Percentiles rank a stretch among this genome's conserved stretches.
Evolutionary conservation across 441 rosid genomes (phyloP).

Genomic region (Jatropha multifida): DNA sequence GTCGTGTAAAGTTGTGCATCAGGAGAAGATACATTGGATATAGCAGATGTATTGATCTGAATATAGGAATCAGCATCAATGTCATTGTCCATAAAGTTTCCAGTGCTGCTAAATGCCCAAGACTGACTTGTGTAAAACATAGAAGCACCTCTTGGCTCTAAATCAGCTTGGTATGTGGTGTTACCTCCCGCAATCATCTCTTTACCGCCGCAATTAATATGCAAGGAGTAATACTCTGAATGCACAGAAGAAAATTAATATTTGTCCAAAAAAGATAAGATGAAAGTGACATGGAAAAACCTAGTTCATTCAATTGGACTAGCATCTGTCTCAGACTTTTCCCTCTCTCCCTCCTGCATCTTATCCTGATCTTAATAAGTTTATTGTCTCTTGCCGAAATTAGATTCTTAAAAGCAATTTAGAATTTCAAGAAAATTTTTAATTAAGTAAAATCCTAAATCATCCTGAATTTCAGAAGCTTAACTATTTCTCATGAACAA

Average conservation of each 20-base stretch:
- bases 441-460: background rate
- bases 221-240: conserved; percentile 56
- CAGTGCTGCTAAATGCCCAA: conserved; percentile 93
- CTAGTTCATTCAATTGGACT: background rate
- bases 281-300: conserved; percentile 3
- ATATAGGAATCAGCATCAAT: conserved; percentile 59
- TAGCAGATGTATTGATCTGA: conserved; percentile 48
- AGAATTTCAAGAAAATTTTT: background rate
- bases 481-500: background rate
- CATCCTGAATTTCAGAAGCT: background rate
- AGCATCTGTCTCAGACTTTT: background rate
- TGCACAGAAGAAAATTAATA: conserved; percentile 2
- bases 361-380: background rate
- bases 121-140: conserved; percentile 45
- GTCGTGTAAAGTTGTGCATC: conserved; percentile 50
- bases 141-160: conserved; percentile 70
- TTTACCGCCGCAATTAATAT: conserved; percentile 86
- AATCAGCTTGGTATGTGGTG: conserved; percentile 55
- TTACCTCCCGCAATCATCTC: conserved; percentile 35
- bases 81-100: conserved; percentile 83
- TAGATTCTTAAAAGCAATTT: background rate
- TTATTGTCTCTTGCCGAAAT: background rate
- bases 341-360: background rate
- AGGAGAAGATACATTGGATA: conserved; percentile 45
- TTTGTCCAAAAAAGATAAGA: background rate